phyloP scores from a whole-genome alignment of 495 filamentous ascomycete genomes.

The Aspergillus egyptiacus region DNA sequence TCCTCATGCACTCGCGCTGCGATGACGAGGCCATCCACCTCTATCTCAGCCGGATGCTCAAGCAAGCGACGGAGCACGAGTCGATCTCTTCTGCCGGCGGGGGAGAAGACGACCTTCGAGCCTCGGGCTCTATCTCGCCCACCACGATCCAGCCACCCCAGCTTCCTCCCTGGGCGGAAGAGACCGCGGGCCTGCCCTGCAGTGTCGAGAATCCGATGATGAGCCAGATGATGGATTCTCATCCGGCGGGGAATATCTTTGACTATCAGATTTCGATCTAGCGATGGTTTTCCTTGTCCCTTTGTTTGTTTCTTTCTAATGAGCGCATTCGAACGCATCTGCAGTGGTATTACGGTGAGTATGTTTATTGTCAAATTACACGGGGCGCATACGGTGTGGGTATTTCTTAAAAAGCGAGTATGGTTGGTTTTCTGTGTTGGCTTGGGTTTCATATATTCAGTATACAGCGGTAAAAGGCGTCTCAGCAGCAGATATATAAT shows the following conservation, averaged over 20 bases:
- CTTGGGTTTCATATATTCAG: no score
- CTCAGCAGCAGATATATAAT: no score
- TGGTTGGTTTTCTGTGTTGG: no score
- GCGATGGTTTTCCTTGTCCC: not conserved
- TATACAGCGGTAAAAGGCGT: no score
- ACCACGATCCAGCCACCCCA: not conserved
- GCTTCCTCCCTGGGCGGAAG: not conserved
- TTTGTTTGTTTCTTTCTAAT: conserved; percentile 11
- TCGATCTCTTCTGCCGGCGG: not conserved
- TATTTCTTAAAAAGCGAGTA: no score
- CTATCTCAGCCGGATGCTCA: conserved; percentile 45
- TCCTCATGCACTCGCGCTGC: conserved; percentile 57
- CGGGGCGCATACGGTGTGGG: no score
- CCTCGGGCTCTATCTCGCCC: not conserved
- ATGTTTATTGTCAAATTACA: no score
- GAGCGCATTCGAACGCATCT: no score
- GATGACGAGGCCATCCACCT: conserved; percentile 49
- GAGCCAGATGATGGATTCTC: not conserved
- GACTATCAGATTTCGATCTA: conserved; percentile 5
- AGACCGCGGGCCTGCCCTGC: not conserved
- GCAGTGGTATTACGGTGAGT: no score
- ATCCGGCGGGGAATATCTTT: not conserved
- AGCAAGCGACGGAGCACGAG: conserved; percentile 33
- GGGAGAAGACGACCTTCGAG: not conserved
- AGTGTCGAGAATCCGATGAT: conserved; percentile 1